Percentiles rank a stretch among this genome's conserved stretches.
Evolutionary conservation across 176 grass and related monocot genomes (phyloP).

Genomic region (Poa annua): DNA sequence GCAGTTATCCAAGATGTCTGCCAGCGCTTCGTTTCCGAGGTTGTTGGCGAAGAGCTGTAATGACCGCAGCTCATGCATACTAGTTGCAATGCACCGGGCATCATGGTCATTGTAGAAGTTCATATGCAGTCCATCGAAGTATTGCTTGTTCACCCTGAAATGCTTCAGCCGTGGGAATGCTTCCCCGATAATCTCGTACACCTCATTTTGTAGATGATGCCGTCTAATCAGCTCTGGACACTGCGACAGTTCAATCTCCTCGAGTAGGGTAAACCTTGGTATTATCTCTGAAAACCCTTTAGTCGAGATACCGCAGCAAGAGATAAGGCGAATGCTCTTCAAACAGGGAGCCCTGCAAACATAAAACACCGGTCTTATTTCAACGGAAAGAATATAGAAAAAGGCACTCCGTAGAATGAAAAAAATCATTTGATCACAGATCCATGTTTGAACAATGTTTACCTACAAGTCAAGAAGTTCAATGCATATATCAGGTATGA

Average conservation of each 20-base stretch:
- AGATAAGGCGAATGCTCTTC: constrained; percentile 25
- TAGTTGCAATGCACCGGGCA: neutral
- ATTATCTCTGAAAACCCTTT: neutral
- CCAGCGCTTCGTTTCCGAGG: neutral
- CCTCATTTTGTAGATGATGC: neutral
- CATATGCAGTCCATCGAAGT: neutral
- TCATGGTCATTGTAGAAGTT: neutral
- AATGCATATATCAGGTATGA: neutral
- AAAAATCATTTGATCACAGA: neutral
- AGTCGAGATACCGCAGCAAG: neutral
- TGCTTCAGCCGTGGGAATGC: neutral
- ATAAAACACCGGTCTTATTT: neutral
- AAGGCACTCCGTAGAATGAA: neutral
- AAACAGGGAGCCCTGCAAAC: neutral
- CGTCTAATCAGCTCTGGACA: neutral
- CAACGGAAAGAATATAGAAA: neutral
- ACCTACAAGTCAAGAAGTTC: neutral
- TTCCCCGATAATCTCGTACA: neutral
- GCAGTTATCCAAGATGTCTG: constrained; percentile 20
- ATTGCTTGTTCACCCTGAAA: neutral
- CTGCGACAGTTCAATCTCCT: neutral
- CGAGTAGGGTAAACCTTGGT: constrained; percentile 2
- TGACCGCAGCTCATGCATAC: neutral
- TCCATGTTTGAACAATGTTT: constrained; percentile 10
- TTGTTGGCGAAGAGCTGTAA: neutral